Conservation (phyloP, 805 yeast genomes). For the Myxozyma vanderwaltii region DNA sequence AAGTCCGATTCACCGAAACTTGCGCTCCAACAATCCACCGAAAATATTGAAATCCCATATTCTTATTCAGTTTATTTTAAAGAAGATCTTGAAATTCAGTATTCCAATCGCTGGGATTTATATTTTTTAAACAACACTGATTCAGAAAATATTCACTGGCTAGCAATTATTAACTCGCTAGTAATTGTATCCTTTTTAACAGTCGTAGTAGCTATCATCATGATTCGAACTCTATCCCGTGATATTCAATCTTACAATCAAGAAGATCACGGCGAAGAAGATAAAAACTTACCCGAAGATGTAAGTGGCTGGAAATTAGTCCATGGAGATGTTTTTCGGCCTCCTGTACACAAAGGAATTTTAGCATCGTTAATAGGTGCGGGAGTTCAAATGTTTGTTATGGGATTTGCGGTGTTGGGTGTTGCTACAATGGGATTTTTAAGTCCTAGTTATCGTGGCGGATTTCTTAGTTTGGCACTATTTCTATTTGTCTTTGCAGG, state of each 20-base stretch:
- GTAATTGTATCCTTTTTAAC: constrained; percentile 65
- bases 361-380: constrained; percentile 65
- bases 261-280: constrained; percentile 33
- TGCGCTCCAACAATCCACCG: constrained; percentile 52
- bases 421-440: constrained; percentile 58
- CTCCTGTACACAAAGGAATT: constrained; percentile 53
- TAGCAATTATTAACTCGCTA: constrained; percentile 70
- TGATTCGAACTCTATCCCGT: constrained; percentile 56
- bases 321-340: constrained; percentile 54
- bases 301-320: constrained; percentile 57
- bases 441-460: constrained; percentile 68
- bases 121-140: constrained; percentile 60
- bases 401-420: constrained; percentile 55
- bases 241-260: constrained; percentile 50
- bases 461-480: constrained; percentile 62
- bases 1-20: constrained; percentile 53
- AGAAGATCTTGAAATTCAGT: constrained; percentile 67
- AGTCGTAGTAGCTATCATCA: constrained; percentile 63
- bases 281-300: constrained; percentile 36
- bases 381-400: constrained; percentile 71
- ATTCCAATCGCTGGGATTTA: constrained; percentile 72
- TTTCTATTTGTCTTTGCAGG: constrained; percentile 69
- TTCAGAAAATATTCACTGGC: constrained; percentile 68
- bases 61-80: constrained; percentile 89
- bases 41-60: constrained; percentile 58